Evolutionary conservation across 2,329 filamentous ascomycete species (phyloP), one percentile per base, ranked within the genome.

Genomic region (Pochonia chlamydosporia): DNA sequence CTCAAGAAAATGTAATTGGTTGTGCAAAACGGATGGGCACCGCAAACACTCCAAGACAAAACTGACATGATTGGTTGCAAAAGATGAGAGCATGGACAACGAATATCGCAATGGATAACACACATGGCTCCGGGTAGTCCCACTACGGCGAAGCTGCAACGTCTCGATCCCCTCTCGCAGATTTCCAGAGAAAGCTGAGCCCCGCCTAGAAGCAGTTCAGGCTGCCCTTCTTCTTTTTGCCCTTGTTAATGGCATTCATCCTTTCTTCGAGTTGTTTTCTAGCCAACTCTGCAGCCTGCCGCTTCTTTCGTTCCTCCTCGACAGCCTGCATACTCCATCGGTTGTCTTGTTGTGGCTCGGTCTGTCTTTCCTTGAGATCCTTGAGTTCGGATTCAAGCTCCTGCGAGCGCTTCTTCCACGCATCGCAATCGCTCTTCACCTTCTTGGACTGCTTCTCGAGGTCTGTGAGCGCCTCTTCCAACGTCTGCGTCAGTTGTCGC

Each of bases 381-480:
- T 82, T 83, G 52, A 83, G 79, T 74, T 89, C 86, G 28, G 71
- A 63, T 64, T 96, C 90, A 33, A 92, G 76, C 49, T 85, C 79
- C 60, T 74, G 73, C 31, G 89, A 89, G 62, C 93, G 91, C 73
- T 89, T 90, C 69, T 87, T 88, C 87, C 90, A 97, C 26, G 78
- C 81, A 45, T 97, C 93, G 64, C 89, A 85, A 66, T 99, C 93
- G 3, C 82, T 74, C 74, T 95, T 95, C 66, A 92, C 84, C 74
- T 92, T 92, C 68, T 92, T 95, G 59, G 87, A 90, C 58, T 95
- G 90, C 47, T 82, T 81, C 69, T 99, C 93, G 31, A 99, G 81
- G 59, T 99, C 93, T 2, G 89, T 92, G 25, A 99, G 81, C 6
- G 93, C 93, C 69, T 97, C 92, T 66, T 99, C 93, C 33, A 99